These are phyloP conservation scores for Ogataea philodendri DNA, from an alignment of 805 yeast species.

Conservation along the genomic window DNA sequence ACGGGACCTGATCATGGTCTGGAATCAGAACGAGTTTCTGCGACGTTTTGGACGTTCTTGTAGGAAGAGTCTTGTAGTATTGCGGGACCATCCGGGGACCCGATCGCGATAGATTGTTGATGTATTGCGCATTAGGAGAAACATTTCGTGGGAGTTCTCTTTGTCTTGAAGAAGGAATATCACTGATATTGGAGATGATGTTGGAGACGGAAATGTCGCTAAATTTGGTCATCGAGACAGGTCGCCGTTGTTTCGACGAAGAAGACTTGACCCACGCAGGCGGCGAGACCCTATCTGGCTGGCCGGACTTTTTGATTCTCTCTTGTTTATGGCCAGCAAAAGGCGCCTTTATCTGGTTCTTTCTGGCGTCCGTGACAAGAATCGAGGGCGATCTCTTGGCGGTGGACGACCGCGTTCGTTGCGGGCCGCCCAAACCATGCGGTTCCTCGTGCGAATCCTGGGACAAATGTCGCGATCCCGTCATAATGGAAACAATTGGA, in stretches of 20 bases:
- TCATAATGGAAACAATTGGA: too few species aligned
- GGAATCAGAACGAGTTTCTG: constrained; percentile 88
- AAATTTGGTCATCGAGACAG: constrained; percentile 42
- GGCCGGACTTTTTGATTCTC: constrained; percentile 19
- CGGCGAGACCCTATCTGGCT: constrained; percentile 17
- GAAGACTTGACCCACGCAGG: constrained; percentile 16
- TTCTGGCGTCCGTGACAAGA: constrained; percentile 84
- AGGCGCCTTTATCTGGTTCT: constrained; percentile 59
- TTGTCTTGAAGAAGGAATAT: constrained; percentile 75
- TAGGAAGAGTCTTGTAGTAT: constrained; percentile 53
- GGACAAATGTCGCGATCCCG: too few species aligned
- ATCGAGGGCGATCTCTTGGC: constrained; percentile 92
- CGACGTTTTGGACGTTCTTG: constrained; percentile 81
- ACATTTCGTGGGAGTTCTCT: constrained; percentile 29
- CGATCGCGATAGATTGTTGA: constrained; percentile 18
- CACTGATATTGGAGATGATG: constrained; percentile 73
- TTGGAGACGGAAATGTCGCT: constrained; percentile 81
- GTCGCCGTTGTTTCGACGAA: constrained; percentile 18
- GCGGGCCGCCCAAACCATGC: too few species aligned
- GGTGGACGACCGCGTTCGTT: constrained; percentile 35
- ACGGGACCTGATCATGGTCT: constrained; percentile 38
- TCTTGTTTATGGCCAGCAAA: constrained; percentile 63
- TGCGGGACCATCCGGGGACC: constrained; percentile 41
- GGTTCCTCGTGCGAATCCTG: too few species aligned
- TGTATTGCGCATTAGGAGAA: constrained; percentile 14